Evolutionary conservation across 2,329 filamentous ascomycete species (phyloP).

Genomic region (Apiospora koreana): DNA sequence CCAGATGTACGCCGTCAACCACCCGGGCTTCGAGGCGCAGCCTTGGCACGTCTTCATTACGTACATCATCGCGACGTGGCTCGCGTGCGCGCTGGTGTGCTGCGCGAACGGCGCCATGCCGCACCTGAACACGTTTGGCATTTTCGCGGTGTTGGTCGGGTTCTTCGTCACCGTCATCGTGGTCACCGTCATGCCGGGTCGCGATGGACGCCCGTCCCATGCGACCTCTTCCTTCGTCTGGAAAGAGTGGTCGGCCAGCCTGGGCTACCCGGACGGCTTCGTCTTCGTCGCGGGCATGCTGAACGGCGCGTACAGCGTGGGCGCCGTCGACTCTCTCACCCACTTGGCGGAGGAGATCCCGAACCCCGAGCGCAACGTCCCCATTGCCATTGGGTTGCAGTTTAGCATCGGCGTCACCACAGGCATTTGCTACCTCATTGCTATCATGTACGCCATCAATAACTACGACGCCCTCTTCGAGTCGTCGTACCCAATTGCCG

Average conservation of each 20-base stretch:
- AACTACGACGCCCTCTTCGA: constrained; percentile 50
- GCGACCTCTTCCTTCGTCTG: constrained; percentile 40
- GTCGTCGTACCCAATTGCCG: constrained; percentile 62
- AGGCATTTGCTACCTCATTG: constrained; percentile 52
- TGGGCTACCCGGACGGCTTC: constrained; percentile 45
- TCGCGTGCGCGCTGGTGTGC: constrained; percentile 43
- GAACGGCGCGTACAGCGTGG: constrained; percentile 71
- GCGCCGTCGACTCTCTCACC: constrained; percentile 64
- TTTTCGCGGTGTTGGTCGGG: constrained; percentile 52
- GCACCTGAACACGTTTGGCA: constrained; percentile 53
- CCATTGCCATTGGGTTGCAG: constrained; percentile 53
- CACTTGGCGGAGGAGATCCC: constrained; percentile 68
- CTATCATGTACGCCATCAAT: constrained; percentile 57
- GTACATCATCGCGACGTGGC: constrained; percentile 42
- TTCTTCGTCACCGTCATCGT: constrained; percentile 57
- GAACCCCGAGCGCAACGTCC: constrained; percentile 50
- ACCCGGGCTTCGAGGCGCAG: constrained; percentile 36
- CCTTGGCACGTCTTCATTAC: constrained; percentile 46
- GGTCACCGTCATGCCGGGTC: constrained; percentile 50
- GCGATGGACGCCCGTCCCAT: constrained; percentile 27
- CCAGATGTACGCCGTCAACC: constrained; percentile 45
- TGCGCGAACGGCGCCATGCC: constrained; percentile 57
- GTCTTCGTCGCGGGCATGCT: constrained; percentile 34
- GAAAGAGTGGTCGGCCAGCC: constrained; percentile 39
- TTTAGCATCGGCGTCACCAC: constrained; percentile 53